phyloP scores from a whole-genome alignment of 2,329 filamentous ascomycete genomes.

The Phyllosticta ampelicida region DNA sequence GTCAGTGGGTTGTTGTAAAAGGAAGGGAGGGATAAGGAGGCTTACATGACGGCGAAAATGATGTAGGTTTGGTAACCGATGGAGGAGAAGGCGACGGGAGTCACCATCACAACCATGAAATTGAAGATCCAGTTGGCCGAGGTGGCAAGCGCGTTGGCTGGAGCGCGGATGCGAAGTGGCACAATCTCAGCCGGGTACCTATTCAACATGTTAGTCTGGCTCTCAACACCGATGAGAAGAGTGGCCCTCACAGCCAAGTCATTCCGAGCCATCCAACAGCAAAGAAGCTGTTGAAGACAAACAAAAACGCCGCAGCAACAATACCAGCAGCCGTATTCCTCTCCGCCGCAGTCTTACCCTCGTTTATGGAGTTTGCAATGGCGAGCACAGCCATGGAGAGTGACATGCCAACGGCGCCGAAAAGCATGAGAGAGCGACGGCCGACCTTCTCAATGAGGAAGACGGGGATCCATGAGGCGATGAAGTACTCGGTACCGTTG shows the following conservation, averaged over 20 bases:
- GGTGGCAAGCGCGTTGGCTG: constrained; percentile 77
- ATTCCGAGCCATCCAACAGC: constrained; percentile 66
- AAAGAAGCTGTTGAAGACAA: constrained; percentile 89
- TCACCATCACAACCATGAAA: constrained; percentile 58
- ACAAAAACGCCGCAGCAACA: constrained; percentile 63
- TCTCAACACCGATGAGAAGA: constrained; percentile 3
- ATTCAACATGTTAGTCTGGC: constrained; percentile 8
- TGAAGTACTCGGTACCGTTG: constrained; percentile 32
- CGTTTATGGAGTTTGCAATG: constrained; percentile 20
- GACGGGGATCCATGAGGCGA: constrained; percentile 32
- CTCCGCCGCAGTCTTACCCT: constrained; percentile 3
- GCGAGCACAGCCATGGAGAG: constrained; percentile 26
- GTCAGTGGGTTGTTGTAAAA: background rate
- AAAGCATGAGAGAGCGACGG: constrained; percentile 28
- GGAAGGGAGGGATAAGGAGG: background rate
- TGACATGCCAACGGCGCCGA: constrained; percentile 27
- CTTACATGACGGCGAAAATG: constrained; percentile 43
- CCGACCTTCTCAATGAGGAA: constrained; percentile 31
- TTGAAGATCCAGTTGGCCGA: constrained; percentile 62
- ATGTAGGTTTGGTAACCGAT: constrained; percentile 47
- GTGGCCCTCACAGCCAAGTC: constrained; percentile 43
- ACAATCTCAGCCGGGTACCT: constrained; percentile 62
- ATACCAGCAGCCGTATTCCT: constrained; percentile 9
- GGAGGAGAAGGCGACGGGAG: constrained; percentile 47
- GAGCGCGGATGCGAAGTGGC: constrained; percentile 77